Base-by-base conservation (phyloP, 768 basidiomycete genomes). In the Auricularia auricula-judae region DNA sequence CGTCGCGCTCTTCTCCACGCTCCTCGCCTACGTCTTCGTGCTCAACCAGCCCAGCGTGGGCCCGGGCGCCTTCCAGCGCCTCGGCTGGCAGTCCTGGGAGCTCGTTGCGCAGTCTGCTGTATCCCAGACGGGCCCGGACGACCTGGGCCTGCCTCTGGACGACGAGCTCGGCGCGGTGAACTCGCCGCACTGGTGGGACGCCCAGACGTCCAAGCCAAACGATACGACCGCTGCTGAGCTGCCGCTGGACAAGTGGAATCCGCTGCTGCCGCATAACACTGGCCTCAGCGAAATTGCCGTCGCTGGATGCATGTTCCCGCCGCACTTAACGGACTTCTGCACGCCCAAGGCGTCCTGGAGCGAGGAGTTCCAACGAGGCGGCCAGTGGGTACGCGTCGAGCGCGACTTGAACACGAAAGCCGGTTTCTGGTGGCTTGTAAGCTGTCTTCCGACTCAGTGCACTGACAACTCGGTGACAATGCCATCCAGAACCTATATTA, bases 41-140 rank as follows among this genome's bases (percentile, higher is more conserved):
- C 84, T 96, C 36, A 88, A 92, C 70, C 89, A 91, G 72, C 90
- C 89, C 3, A 83, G 82, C 10, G 79, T 79, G 1, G 89, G 89
- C 2, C 89, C 89, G 18, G 89, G 89, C 1, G 72, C 80, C 14
- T 72, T 80, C 14, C 89, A 92, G 70, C 81, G 83, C 56, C 77
- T 97, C 21, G 92, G 92, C 35, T 95, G 93, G 93, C 93, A 95
- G 70, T 81, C 88, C 5, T 96, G 91, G 91, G 93, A 90, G 54
- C 70, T 82, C 3, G 53, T 60, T 16, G 33, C n/a, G 3, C 34
- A 36, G 29, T 4, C 10, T 18, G 18, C 47, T 18, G 3, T 4
- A 4, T 2, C 21, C 1, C 47, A 16, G 18, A 5, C 14, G 21
- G 33, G 59, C 2, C 42, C 18, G 23, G 65, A 69, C 34, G 53